Conservation (phyloP, 805 yeast species). For the Teunomyces stri region DNA sequence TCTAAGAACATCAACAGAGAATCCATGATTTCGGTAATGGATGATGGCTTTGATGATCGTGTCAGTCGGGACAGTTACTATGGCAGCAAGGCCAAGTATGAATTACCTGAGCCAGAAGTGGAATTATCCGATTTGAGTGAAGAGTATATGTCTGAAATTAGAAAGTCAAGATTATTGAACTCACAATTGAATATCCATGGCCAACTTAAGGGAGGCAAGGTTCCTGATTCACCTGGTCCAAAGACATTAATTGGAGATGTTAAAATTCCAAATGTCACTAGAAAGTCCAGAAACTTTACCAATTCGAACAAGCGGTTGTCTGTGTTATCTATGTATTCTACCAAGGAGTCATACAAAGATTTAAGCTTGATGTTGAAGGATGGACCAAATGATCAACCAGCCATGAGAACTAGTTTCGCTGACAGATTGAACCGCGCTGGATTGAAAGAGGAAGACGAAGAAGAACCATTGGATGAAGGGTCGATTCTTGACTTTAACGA, state of each 20-base stretch:
- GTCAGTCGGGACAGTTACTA: slow-evolving; percentile 19
- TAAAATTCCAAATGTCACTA: slow-evolving; percentile 66
- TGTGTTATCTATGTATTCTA: slow-evolving; percentile 69
- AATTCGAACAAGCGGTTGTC: slow-evolving; percentile 65
- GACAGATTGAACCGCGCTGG: slow-evolving; percentile 41
- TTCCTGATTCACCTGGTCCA: slow-evolving; percentile 29
- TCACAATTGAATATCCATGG: slow-evolving; percentile 35
- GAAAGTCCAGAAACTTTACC: slow-evolving; percentile 62
- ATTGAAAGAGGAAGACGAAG: slow-evolving; percentile 23
- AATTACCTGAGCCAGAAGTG: slow-evolving; percentile 36
- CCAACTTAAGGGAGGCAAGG: slow-evolving; percentile 5
- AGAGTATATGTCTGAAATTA: slow-evolving; percentile 44
- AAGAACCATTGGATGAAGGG: slow-evolving; percentile 34
- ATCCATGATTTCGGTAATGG: slow-evolving; percentile 33
- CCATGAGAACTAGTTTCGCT: slow-evolving; percentile 41
- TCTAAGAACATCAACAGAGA: slow-evolving; percentile 23
- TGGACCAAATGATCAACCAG: slow-evolving; percentile 11
- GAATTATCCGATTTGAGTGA: slow-evolving; percentile 38
- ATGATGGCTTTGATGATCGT: slow-evolving; percentile 17
- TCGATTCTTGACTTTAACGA: slow-evolving; percentile 42
- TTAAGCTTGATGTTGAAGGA: slow-evolving; percentile 40
- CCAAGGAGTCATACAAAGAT: slow-evolving; percentile 62
- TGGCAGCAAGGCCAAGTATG: slow-evolving; percentile 18
- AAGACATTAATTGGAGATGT: slow-evolving; percentile 57
- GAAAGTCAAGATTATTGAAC: slow-evolving; percentile 43